These are phyloP conservation scores for Cladosporium sphaerospermum DNA, from an alignment of 2,329 filamentous ascomycete genomes.

Conservation along the genomic window DNA sequence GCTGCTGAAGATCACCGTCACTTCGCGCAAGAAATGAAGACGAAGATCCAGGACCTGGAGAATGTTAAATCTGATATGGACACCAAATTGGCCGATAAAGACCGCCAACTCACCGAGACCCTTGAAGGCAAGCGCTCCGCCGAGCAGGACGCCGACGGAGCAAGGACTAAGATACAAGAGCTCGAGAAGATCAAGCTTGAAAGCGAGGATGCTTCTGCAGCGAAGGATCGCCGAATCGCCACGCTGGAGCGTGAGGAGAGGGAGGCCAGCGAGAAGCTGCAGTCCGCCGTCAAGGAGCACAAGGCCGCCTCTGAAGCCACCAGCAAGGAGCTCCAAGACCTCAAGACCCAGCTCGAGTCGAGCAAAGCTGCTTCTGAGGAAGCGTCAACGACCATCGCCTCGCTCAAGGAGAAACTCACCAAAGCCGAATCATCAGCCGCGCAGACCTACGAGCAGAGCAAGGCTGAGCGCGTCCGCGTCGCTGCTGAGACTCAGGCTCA, in stretches of 20 bases:
- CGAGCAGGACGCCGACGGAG: not conserved
- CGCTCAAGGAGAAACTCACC: constrained; percentile 15
- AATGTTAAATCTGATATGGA: constrained; percentile 6
- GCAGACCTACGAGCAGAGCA: not conserved
- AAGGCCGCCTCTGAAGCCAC: constrained; percentile 8
- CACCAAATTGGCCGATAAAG: not conserved
- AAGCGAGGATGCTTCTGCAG: constrained; percentile 11
- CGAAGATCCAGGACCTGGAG: constrained; percentile 1
- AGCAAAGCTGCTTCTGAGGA: constrained; percentile 1
- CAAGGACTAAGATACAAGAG: not conserved
- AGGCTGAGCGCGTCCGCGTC: not conserved
- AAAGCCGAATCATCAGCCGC: constrained; percentile 15
- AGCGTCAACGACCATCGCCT: constrained; percentile 6
- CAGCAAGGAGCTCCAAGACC: constrained; percentile 16
- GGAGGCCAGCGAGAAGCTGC: constrained; percentile 16
- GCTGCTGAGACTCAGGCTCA: not conserved
- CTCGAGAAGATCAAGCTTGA: constrained; percentile 14
- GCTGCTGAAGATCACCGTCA: not conserved
- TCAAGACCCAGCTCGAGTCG: constrained; percentile 13
- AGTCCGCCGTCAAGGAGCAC: constrained; percentile 13
- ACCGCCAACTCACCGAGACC: not conserved
- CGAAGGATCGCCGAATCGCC: constrained; percentile 13
- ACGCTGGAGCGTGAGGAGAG: constrained; percentile 19
- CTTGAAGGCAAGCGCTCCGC: not conserved
- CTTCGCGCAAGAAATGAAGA: not conserved